phyloP scores from a whole-genome alignment of 176 grass and related monocot genomes.

The Secale cereale region DNA sequence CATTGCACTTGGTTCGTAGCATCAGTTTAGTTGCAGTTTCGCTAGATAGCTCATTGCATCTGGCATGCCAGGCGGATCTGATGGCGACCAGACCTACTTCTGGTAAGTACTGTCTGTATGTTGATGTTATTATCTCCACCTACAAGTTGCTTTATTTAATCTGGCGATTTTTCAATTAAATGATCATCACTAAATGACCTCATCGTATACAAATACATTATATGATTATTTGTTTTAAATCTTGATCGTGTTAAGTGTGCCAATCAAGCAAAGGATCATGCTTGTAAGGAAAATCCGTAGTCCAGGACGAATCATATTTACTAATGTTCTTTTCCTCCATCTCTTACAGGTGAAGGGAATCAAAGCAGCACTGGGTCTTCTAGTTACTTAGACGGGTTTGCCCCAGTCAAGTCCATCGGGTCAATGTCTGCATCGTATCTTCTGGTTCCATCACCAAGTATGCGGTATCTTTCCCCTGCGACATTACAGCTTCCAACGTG shows the following conservation, averaged over 20 bases:
- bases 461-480: slow-evolving; percentile 69
- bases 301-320: not conserved
- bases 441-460: slow-evolving; percentile 81
- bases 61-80: slow-evolving; percentile 71
- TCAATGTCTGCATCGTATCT: slow-evolving; percentile 72
- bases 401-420: slow-evolving; percentile 68
- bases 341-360: slow-evolving; percentile 53
- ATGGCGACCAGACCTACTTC: slow-evolving; percentile 38
- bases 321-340: not conserved
- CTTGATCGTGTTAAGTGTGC: not conserved
- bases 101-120: slow-evolving; percentile 37
- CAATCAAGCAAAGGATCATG: not conserved
- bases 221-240: not conserved
- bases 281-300: slow-evolving; percentile 21
- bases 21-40: slow-evolving; percentile 89
- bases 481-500: slow-evolving; percentile 86
- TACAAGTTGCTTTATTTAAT: slow-evolving; percentile 15
- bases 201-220: not conserved
- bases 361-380: slow-evolving; percentile 42
- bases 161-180: not conserved
- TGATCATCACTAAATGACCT: not conserved
- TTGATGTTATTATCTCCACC: not conserved
- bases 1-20: slow-evolving; percentile 79
- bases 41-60: slow-evolving; percentile 74
- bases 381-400: slow-evolving; percentile 90